A percentile compares a stretch with the other conserved stretches of the same genome.
Evolutionary conservation across 2,329 filamentous ascomycete species (phyloP).

Genomic region (Rugonectria rugulosa): DNA sequence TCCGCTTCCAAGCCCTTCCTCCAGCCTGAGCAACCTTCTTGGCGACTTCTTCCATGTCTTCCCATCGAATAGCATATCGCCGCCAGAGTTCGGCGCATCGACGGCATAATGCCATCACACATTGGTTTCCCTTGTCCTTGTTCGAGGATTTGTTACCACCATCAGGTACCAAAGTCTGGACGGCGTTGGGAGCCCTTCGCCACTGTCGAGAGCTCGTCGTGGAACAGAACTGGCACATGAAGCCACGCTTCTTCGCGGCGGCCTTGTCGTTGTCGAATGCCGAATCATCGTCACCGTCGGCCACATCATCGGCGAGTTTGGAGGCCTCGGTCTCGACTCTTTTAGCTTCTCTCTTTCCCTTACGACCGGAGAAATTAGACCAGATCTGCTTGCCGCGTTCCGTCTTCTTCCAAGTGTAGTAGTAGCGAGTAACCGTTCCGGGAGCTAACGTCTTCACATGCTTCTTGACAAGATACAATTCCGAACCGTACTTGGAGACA

Average conservation of each 20-base stretch:
- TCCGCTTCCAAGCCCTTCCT: slow-evolving; percentile 84
- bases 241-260: slow-evolving; percentile 76
- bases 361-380: slow-evolving; percentile 86
- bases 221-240: slow-evolving; percentile 93
- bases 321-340: slow-evolving; percentile 73
- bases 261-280: slow-evolving; percentile 94
- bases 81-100: slow-evolving; percentile 94
- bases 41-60: slow-evolving; percentile 88
- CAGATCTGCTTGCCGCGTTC: slow-evolving; percentile 85
- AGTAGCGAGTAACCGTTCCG: slow-evolving; percentile 86
- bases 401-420: slow-evolving; percentile 99
- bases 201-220: slow-evolving; percentile 85
- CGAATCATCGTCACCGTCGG: slow-evolving; percentile 91
- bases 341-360: slow-evolving; percentile 87
- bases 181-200: slow-evolving; percentile 84
- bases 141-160: slow-evolving; percentile 61
- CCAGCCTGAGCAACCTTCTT: slow-evolving; percentile 85
- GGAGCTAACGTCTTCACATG: slow-evolving; percentile 86
- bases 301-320: slow-evolving; percentile 90
- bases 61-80: slow-evolving; percentile 94
- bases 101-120: slow-evolving; percentile 84
- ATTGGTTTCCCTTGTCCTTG: slow-evolving; percentile 80
- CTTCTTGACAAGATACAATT: slow-evolving; percentile 81
- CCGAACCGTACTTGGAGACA: slow-evolving; percentile 88
- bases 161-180: slow-evolving; percentile 74